Percentiles rank a stretch among this genome's conserved stretches.
Conservation (phyloP, 1,284 basidiomycete genomes). For the Cryptococcus sp. region DNA sequence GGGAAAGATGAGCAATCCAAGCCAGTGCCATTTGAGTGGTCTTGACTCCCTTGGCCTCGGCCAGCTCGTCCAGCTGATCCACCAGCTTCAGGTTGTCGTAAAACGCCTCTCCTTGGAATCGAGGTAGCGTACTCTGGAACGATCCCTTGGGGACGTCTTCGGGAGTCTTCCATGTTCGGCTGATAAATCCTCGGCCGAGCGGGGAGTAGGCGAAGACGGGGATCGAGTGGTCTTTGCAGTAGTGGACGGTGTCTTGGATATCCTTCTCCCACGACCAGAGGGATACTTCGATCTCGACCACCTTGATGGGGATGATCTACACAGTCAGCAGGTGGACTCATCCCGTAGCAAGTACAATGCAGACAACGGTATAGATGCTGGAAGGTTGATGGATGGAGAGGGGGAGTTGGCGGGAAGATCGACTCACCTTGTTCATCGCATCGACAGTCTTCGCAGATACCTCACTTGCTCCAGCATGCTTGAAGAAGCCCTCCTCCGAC, state of each 20-base stretch:
- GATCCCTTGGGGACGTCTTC: conserved; percentile 53
- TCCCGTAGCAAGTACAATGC: background rate
- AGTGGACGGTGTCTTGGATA: conserved; percentile 66
- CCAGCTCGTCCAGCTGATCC: conserved; percentile 49
- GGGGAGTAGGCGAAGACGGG: conserved; percentile 74
- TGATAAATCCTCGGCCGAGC: conserved; percentile 57
- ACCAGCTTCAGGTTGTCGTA: conserved; percentile 56
- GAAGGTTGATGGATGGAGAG: background rate
- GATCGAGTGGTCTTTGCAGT: conserved; percentile 63
- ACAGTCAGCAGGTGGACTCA: background rate
- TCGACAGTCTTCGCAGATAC: conserved; percentile 15
- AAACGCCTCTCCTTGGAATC: conserved; percentile 50
- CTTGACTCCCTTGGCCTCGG: conserved; percentile 52
- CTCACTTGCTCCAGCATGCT: conserved; percentile 31
- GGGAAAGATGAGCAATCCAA: conserved; percentile 54
- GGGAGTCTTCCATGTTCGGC: conserved; percentile 48
- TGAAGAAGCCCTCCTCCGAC: conserved; percentile 31
- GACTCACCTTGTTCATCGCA: conserved; percentile 23
- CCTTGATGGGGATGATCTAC: conserved; percentile 52
- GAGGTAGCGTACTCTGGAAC: conserved; percentile 24
- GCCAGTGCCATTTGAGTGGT: conserved; percentile 59
- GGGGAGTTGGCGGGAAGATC: background rate
- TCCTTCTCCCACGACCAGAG: conserved; percentile 74
- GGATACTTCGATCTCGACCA: conserved; percentile 72
- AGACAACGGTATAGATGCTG: background rate